These are phyloP conservation scores for Cercospora canescens DNA, from an alignment of 2,329 filamentous ascomycete species.

Conservation along the genomic window DNA sequence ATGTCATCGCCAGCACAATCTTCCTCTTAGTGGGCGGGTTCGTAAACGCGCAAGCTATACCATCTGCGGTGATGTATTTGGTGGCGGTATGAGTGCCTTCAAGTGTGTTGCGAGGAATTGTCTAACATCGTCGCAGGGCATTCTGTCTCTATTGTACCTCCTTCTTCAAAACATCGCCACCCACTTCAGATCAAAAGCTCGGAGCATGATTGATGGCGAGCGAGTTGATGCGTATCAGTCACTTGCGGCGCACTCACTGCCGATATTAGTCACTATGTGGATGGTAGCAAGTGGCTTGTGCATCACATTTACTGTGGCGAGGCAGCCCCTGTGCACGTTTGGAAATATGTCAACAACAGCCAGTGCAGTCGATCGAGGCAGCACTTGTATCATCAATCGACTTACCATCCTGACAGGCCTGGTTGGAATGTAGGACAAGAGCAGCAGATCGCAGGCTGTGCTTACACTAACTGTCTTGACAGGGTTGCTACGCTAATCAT, in stretches of 20 bases:
- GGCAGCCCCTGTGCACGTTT: constrained; percentile 23
- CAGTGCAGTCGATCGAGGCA: constrained; percentile 22
- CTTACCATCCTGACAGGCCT: constrained; percentile 27
- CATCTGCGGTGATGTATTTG: constrained; percentile 25
- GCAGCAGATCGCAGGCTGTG: not conserved
- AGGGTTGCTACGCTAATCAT: constrained; percentile 26
- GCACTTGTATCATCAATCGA: constrained; percentile 30
- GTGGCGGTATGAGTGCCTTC: constrained; percentile 16
- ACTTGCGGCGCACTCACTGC: constrained; percentile 21
- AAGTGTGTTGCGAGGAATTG: too few species aligned
- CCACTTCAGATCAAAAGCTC: constrained; percentile 13
- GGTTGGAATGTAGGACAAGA: constrained; percentile 26
- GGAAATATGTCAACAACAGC: not conserved
- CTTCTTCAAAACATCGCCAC: constrained; percentile 21
- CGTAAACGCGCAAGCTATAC: constrained; percentile 22
- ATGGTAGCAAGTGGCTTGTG: constrained; percentile 27
- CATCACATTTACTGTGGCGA: constrained; percentile 28
- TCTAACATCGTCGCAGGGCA: constrained; percentile 19
- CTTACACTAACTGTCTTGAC: constrained; percentile 2
- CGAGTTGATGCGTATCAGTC: constrained; percentile 19
- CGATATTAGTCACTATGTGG: constrained; percentile 28
- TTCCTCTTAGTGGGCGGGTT: constrained; percentile 25
- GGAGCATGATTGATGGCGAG: constrained; percentile 19
- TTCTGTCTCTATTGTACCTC: constrained; percentile 24
- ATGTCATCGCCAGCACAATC: constrained; percentile 28